A percentile compares a stretch with the other conserved stretches of the same genome.
phyloP scores from a whole-genome alignment of 2,329 filamentous ascomycete species.

The Penicillium occitanis region DNA sequence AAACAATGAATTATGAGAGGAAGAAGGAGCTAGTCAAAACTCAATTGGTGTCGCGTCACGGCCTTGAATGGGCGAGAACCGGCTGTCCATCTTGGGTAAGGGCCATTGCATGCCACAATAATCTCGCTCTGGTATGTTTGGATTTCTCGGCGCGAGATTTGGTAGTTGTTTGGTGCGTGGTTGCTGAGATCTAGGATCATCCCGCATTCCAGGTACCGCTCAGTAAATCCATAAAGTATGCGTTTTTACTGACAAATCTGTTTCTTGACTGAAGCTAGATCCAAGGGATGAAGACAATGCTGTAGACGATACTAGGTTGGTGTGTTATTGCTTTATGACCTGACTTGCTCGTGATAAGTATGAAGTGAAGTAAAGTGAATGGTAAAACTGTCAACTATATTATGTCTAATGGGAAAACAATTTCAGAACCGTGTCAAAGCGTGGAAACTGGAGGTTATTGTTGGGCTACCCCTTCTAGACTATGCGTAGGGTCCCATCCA shows the following conservation, averaged over 20 bases:
- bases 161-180: neutral
- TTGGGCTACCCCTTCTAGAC: neutral
- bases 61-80: neutral
- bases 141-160: neutral
- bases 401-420: too few species aligned
- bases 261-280: too few species aligned
- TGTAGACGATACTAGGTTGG: neutral
- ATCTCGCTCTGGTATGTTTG: conserved; percentile 12
- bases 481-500: neutral
- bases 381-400: too few species aligned
- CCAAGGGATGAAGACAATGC: neutral
- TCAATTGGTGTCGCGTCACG: neutral
- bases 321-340: neutral
- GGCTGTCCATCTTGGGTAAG: neutral
- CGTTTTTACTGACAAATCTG: neutral
- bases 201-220: neutral
- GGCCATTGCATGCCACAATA: conserved; percentile 10
- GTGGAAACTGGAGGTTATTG: too few species aligned
- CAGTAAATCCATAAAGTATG: neutral
- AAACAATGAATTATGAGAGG: neutral
- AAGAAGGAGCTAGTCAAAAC: neutral
- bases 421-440: neutral
- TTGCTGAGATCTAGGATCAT: neutral
- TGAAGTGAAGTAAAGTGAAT: too few species aligned
- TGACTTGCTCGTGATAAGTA: neutral